Evolutionary conservation across 495 filamentous ascomycete species (phyloP).

Genomic region (Hypoxylon cercidicola): DNA sequence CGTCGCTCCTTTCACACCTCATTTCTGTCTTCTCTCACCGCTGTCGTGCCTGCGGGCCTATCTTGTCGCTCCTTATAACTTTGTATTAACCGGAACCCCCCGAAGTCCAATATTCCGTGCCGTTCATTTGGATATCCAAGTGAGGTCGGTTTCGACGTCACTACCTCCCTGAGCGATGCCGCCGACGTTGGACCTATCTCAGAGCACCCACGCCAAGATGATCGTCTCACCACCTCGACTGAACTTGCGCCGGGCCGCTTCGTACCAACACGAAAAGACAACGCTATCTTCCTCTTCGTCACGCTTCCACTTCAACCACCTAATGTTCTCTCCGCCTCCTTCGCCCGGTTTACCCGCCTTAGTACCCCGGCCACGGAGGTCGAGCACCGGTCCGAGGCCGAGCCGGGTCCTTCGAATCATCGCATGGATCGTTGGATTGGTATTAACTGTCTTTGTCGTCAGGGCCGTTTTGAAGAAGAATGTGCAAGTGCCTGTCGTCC

Average conservation of each 20-base stretch:
- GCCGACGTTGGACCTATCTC: slow-evolving; percentile 60
- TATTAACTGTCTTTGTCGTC: slow-evolving; percentile 22
- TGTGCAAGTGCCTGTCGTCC: slow-evolving; percentile 40
- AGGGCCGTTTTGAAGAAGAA: slow-evolving; percentile 44
- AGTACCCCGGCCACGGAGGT: slow-evolving; percentile 68
- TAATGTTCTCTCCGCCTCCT: slow-evolving; percentile 68
- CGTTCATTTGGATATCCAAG: slow-evolving; percentile 27
- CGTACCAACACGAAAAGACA: slow-evolving; percentile 59
- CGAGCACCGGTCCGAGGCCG: slow-evolving; percentile 52
- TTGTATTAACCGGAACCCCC: slow-evolving; percentile 14
- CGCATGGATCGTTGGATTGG: slow-evolving; percentile 52
- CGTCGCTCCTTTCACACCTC: slow-evolving; percentile 30
- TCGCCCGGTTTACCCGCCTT: slow-evolving; percentile 73
- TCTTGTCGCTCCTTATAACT: slow-evolving; percentile 29
- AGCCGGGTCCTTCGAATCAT: slow-evolving; percentile 60
- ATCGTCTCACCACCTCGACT: slow-evolving; percentile 61
- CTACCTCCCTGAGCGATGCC: slow-evolving; percentile 48
- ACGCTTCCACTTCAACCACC: slow-evolving; percentile 68
- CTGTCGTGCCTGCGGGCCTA: slow-evolving; percentile 23
- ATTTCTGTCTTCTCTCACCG: slow-evolving; percentile 18
- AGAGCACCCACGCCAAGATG: slow-evolving; percentile 60
- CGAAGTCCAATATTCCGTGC: slow-evolving; percentile 21
- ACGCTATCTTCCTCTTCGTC: slow-evolving; percentile 65
- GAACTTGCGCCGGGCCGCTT: slow-evolving; percentile 60
- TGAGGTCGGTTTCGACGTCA: slow-evolving; percentile 42